These are phyloP conservation scores for Annulohypoxylon bovei DNA, from an alignment of 495 filamentous ascomycete species.

Conservation along the genomic window DNA sequence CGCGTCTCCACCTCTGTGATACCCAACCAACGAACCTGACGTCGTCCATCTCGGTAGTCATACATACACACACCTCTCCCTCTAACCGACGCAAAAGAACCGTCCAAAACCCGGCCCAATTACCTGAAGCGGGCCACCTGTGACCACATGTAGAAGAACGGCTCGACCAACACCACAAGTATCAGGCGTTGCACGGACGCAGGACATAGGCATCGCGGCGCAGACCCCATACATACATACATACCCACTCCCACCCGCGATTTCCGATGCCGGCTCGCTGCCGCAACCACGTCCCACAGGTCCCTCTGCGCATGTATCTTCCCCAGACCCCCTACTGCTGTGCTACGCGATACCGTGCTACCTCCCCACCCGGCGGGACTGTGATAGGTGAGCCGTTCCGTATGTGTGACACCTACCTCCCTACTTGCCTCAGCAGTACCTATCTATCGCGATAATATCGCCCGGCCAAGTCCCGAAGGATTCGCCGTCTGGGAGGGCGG, in stretches of 20 bases:
- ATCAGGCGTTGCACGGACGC: neutral
- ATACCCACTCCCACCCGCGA: neutral
- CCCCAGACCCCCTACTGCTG: neutral
- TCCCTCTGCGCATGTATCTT: neutral
- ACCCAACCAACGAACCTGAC: neutral
- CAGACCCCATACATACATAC: too few relatives aligned
- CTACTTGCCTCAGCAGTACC: too few relatives aligned
- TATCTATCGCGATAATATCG: too few relatives aligned
- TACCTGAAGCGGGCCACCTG: neutral
- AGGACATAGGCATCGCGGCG: too few relatives aligned
- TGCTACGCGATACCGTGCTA: neutral
- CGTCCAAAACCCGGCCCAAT: neutral
- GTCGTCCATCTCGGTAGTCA: too few relatives aligned
- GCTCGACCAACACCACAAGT: neutral
- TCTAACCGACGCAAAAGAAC: neutral
- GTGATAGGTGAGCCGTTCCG: neutral
- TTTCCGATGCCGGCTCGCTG: neutral
- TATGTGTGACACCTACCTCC: neutral
- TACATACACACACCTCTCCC: too few relatives aligned
- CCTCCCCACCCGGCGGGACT: neutral
- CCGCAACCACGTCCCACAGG: neutral
- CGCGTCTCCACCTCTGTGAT: neutral
- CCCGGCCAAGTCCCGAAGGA: too few relatives aligned
- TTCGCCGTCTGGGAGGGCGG: neutral
- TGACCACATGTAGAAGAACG: neutral